phyloP scores from a whole-genome alignment of 179 eudicot genomes.

The Silene coronaria region DNA sequence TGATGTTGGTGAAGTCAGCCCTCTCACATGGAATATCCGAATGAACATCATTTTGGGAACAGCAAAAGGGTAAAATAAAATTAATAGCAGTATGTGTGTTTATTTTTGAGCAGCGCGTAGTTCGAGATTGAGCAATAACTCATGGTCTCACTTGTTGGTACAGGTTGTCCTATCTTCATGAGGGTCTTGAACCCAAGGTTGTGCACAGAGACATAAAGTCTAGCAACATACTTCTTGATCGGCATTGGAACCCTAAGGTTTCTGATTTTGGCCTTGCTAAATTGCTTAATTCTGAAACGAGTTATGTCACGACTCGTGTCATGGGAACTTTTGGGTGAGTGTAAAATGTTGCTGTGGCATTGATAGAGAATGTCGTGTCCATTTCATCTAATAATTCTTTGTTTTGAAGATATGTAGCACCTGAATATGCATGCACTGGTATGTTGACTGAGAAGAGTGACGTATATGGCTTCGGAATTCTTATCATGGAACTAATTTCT shows the following conservation, averaged over 20 bases:
- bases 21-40: conserved; percentile 62
- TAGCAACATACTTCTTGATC: conserved; percentile 63
- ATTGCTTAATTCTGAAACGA: conserved; percentile 53
- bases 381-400: conserved; percentile 8
- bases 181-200: conserved; percentile 74
- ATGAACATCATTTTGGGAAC: conserved; percentile 63
- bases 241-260: conserved; percentile 56
- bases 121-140: background rate
- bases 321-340: conserved; percentile 80
- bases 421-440: conserved; percentile 68
- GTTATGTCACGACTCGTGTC: conserved; percentile 68
- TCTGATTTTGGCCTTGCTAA: conserved; percentile 75
- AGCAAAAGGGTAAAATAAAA: conserved; percentile 55
- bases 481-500: conserved; percentile 63
- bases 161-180: conserved; percentile 70
- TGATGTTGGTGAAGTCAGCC: conserved; percentile 58
- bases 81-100: background rate
- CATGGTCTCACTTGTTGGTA: conserved; percentile 15
- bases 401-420: conserved; percentile 59
- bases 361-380: background rate
- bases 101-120: background rate
- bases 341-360: background rate
- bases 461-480: conserved; percentile 60
- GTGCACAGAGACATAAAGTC: conserved; percentile 68
- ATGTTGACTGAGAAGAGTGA: conserved; percentile 74